Conservation (phyloP, 2,329 filamentous ascomycete genomes). For the Xylariales sp. region DNA sequence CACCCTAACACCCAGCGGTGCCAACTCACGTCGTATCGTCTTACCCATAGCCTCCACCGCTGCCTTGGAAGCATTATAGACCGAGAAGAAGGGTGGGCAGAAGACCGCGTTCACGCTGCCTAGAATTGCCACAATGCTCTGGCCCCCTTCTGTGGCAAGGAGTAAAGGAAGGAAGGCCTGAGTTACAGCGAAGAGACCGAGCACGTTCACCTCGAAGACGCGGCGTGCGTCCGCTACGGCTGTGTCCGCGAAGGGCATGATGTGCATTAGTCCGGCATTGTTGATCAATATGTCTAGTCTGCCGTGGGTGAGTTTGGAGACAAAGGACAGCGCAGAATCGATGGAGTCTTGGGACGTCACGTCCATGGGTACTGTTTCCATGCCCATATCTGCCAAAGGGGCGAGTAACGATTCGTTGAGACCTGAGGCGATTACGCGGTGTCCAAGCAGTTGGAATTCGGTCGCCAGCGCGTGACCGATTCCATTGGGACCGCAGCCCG, state of each 20-base stretch:
- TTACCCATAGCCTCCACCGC: conserved; percentile 5
- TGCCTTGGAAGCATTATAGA: conserved; percentile 10
- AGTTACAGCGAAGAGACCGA: conserved; percentile 7
- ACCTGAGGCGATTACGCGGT: conserved; percentile 26
- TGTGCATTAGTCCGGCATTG: conserved; percentile 9
- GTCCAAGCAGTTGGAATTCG: conserved; percentile 24
- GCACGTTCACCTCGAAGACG: conserved; percentile 9
- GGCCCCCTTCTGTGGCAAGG: not conserved
- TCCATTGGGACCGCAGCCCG: conserved; percentile 2
- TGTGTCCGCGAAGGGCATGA: conserved; percentile 10
- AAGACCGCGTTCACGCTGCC: conserved; percentile 7
- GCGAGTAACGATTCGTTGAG: conserved; percentile 16
- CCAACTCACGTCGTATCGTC: conserved; percentile 5
- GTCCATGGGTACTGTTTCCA: conserved; percentile 7
- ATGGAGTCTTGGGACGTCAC: conserved; percentile 6
- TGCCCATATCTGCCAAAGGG: conserved; percentile 10
- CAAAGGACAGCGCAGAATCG: not conserved
- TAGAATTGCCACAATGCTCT: not conserved
- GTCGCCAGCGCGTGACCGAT: conserved; percentile 1
- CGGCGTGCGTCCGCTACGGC: conserved; percentile 1
- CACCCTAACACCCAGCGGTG: conserved; percentile 8
- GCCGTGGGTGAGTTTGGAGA: not conserved
- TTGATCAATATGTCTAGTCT: conserved; percentile 10
- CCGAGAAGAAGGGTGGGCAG: conserved; percentile 2
- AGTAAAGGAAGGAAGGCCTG: conserved; percentile 11